Percentiles rank a stretch among this genome's conserved stretches.
These are phyloP conservation scores for Russula earlei DNA, from an alignment of 768 basidiomycete species.

Conservation along the genomic window DNA sequence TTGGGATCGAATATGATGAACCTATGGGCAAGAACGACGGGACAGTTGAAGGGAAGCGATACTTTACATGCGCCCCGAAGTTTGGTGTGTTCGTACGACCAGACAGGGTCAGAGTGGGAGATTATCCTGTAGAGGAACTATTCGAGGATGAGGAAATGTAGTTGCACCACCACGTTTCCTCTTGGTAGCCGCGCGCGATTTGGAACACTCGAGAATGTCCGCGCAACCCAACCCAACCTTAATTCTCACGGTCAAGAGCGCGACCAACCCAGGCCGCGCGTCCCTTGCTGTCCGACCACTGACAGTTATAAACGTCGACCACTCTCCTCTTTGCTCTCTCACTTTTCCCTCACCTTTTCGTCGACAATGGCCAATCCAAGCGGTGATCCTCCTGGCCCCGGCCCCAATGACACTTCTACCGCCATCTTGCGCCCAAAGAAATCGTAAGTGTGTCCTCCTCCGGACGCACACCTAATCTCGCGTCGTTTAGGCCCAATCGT, in stretches of 20 bases:
- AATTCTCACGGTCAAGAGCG: conserved; percentile 10
- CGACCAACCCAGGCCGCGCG: conserved; percentile 14
- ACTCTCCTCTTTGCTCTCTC: background rate
- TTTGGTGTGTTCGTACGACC: conserved; percentile 84
- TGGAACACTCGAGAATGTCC: conserved; percentile 11
- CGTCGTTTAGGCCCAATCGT: conserved; percentile 75
- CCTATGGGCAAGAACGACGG: conserved; percentile 95
- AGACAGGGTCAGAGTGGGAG: conserved; percentile 72
- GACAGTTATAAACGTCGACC: conserved; percentile 10
- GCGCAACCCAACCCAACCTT: background rate
- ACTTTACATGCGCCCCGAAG: conserved; percentile 70
- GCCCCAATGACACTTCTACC: conserved; percentile 83
- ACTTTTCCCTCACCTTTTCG: background rate
- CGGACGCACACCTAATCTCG: conserved; percentile 19
- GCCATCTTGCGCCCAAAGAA: conserved; percentile 97
- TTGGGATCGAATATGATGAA: conserved; percentile 93
- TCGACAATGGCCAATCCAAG: conserved; percentile 66
- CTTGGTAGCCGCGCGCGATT: too few relatives aligned
- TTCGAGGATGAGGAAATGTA: conserved; percentile 72
- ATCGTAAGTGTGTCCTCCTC: conserved; percentile 51
- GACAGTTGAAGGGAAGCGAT: conserved; percentile 78
- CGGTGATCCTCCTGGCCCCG: conserved; percentile 75
- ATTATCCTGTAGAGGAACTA: conserved; percentile 80
- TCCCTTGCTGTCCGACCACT: conserved; percentile 6
- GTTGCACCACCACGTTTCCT: too few relatives aligned